phyloP scores from a whole-genome alignment of 208 protist genomes.

The Trypanosoma boissoni region DNA sequence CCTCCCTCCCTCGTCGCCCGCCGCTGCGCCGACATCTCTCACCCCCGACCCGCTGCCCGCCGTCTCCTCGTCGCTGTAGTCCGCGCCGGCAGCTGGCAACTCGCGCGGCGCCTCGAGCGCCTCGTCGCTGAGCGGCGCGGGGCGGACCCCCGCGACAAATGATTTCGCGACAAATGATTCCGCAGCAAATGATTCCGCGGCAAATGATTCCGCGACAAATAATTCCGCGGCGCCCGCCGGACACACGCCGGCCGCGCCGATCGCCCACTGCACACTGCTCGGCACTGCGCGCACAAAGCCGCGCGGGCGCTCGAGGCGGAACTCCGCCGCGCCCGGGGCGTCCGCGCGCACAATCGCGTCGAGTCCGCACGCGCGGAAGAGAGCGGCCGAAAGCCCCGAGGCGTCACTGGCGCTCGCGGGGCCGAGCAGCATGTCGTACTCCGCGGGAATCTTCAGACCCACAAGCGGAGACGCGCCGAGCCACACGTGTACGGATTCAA shows the following conservation, averaged over 20 bases:
- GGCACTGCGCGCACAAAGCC: constrained; percentile 4
- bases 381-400: too few species aligned
- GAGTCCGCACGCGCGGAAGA: too few species aligned
- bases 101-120: background rate
- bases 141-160: background rate
- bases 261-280: background rate
- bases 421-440: constrained; percentile 21
- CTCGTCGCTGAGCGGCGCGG: background rate
- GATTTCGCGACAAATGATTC: background rate
- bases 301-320: constrained; percentile 13
- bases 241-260: constrained; percentile 13
- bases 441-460: constrained; percentile 9
- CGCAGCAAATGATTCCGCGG: too few species aligned
- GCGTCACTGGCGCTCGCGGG: too few species aligned
- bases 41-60: background rate
- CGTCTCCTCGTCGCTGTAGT: constrained; percentile 10
- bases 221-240: background rate
- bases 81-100: background rate
- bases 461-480: constrained; percentile 5
- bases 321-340: background rate
- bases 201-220: too few species aligned
- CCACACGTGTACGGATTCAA: constrained; percentile 10
- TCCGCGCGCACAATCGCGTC: constrained; percentile 8
- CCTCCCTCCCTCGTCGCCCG: background rate
- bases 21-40: background rate